phyloP scores from a whole-genome alignment of 331 rosid genomes.

The Pyracantha coccinea region DNA sequence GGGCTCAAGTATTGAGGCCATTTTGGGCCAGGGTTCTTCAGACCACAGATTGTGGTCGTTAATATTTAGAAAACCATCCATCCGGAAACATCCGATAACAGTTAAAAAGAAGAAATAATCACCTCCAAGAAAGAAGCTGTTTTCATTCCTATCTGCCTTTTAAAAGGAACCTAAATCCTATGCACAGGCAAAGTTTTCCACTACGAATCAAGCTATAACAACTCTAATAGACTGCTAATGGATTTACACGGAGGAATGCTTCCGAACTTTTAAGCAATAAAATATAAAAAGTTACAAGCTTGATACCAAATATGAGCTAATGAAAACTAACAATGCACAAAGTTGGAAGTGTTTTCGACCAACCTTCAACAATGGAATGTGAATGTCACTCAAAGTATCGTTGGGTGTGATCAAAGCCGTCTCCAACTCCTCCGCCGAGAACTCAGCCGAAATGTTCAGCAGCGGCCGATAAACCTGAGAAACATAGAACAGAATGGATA shows the following conservation, averaged over 20 bases:
- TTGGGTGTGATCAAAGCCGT: slow-evolving; percentile 83
- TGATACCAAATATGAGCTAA: neutral
- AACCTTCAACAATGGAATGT: slow-evolving; percentile 91
- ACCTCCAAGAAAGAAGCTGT: neutral
- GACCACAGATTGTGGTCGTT: neutral
- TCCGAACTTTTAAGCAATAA: neutral
- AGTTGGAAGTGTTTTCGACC: slow-evolving; percentile 10
- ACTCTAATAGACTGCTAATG: neutral
- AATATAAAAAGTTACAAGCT: neutral
- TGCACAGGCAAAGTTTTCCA: neutral
- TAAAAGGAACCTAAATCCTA: neutral
- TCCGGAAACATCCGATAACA: too few species aligned
- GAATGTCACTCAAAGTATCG: slow-evolving; percentile 81
- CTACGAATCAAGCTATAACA: neutral
- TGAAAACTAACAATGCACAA: neutral
- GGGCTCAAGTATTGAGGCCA: neutral
- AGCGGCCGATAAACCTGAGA: slow-evolving; percentile 78
- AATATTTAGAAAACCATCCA: neutral
- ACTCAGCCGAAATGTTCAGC: slow-evolving; percentile 69
- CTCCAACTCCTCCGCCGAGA: slow-evolving; percentile 93
- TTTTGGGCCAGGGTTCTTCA: neutral
- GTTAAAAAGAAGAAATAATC: neutral
- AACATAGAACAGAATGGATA: neutral
- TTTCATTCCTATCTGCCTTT: neutral
- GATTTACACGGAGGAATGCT: too few species aligned